Base-by-base conservation (phyloP, 2,329 filamentous ascomycete genomes). In the Botryotinia calthae region DNA sequence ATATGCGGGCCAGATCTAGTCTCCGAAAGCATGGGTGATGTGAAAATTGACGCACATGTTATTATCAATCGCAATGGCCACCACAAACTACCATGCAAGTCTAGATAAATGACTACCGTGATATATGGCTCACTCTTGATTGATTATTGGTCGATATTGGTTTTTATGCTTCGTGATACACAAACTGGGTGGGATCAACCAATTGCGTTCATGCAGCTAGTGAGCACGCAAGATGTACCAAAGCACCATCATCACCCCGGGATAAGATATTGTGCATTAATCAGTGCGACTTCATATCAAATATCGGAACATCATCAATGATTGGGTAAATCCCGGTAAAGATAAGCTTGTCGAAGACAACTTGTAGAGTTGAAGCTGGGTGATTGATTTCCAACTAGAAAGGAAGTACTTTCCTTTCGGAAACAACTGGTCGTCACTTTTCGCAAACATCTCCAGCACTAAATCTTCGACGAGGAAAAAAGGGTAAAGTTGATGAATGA, bases 41-140 rank as follows among this genome's bases (percentile, higher is more conserved):
- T 56, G 25, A 42, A 56, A 56, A 67, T 28, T 67, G 64, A 56
- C 34, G 48, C 34, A 28, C 34, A 67, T 67, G 64, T 56, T 67
- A 56, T 67, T 25, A 42, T 67, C 25, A 14, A 40, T 56, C 46
- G 25, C 25, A n/a, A n/a, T 22, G 34, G 34, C 9, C 14, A 16
- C 34, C 37, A 31, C 28, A 22, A n/a, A 16, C 25, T 22, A 31
- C 48, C 34, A 56, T 67, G 48, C 46, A 56, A 56, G 31, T 37
- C n/a, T 67, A 54, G 25, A 56, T 28, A 56, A 5, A 16, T 28
- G 48, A 42, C 16, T 42, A 28, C 25, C 34, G 16, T 16, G 34
- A 42, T 48, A 25, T 48, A n/a, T 37, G 28, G 64, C 64, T 67
- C 20, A 20, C 9, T n/a, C 22, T 65, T 65, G 63, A 31, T 34